Percentiles rank a stretch among this genome's conserved stretches.
phyloP scores from a whole-genome alignment of 768 basidiomycete genomes.

The Myochromella boudieri region DNA sequence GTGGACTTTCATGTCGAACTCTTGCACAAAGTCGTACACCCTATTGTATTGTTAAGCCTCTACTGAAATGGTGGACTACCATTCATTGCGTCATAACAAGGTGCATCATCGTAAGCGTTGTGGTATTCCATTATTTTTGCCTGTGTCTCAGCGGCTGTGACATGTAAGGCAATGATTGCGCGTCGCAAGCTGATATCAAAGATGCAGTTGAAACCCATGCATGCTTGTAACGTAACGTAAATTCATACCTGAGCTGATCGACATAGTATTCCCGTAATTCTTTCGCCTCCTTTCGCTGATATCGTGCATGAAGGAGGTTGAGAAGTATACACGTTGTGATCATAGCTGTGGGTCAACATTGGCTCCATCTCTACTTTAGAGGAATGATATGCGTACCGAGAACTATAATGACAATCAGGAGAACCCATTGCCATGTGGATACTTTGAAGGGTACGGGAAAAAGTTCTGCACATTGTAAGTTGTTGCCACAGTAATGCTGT shows the following conservation, averaged over 20 bases:
- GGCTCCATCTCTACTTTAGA: neutral
- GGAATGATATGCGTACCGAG: constrained; percentile 29
- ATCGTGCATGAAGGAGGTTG: constrained; percentile 40
- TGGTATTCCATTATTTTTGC: constrained; percentile 8
- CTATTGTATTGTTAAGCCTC: no score
- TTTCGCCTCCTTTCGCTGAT: constrained; percentile 34
- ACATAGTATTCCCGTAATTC: constrained; percentile 48
- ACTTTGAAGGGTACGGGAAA: neutral
- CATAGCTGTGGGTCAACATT: constrained; percentile 30
- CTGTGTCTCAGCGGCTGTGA: constrained; percentile 25
- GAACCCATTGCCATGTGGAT: constrained; percentile 14
- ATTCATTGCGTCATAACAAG: neutral
- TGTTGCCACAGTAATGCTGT: constrained; percentile 24
- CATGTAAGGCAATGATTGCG: constrained; percentile 34
- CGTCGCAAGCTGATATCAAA: constrained; percentile 28
- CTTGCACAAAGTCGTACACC: no score
- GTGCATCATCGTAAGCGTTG: neutral
- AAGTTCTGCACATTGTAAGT: neutral
- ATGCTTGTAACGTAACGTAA: neutral
- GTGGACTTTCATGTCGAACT: no score
- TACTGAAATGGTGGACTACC: no score
- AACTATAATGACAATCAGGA: constrained; percentile 35
- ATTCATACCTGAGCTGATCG: constrained; percentile 42
- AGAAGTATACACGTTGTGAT: constrained; percentile 34
- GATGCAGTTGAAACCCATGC: neutral